These are phyloP conservation scores for Penicillium sp. DNA, from an alignment of 2,329 filamentous ascomycete genomes.

Conservation along the genomic window DNA sequence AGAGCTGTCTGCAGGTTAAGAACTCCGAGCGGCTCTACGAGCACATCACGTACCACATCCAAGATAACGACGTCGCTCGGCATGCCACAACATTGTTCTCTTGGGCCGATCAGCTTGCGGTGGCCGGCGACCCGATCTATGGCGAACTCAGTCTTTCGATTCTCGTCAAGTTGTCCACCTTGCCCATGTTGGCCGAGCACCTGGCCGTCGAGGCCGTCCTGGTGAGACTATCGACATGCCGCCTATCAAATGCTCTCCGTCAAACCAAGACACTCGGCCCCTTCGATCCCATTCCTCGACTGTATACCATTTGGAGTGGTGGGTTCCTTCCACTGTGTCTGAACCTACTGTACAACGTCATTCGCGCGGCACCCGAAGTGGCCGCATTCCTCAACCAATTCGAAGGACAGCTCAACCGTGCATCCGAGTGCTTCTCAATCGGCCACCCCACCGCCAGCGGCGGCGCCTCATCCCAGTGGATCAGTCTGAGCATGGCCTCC, in stretches of 20 bases:
- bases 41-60: constrained; percentile 64
- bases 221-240: constrained; percentile 71
- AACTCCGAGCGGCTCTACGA: constrained; percentile 66
- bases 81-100: constrained; percentile 84
- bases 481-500: constrained; percentile 67
- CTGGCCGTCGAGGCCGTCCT: constrained; percentile 83
- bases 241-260: constrained; percentile 70
- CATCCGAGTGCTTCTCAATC: constrained; percentile 63
- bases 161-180: constrained; percentile 76
- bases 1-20: constrained; percentile 74
- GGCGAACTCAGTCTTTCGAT: constrained; percentile 88
- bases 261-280: constrained; percentile 65
- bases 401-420: constrained; percentile 67
- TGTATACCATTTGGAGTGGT: constrained; percentile 85
- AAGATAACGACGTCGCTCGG: constrained; percentile 64
- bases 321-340: constrained; percentile 82
- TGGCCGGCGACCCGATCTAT: constrained; percentile 79
- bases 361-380: constrained; percentile 75
- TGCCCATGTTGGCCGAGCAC: constrained; percentile 78
- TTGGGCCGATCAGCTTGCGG: constrained; percentile 79
- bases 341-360: constrained; percentile 78
- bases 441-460: constrained; percentile 42
- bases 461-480: constrained; percentile 50
- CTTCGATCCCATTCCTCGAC: constrained; percentile 68
- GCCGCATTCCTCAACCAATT: constrained; percentile 86